Percentiles rank a stretch among this genome's conserved stretches.
Conservation (phyloP, 371 early-diverging fungal genomes). For the Chytridium lagenaria region DNA sequence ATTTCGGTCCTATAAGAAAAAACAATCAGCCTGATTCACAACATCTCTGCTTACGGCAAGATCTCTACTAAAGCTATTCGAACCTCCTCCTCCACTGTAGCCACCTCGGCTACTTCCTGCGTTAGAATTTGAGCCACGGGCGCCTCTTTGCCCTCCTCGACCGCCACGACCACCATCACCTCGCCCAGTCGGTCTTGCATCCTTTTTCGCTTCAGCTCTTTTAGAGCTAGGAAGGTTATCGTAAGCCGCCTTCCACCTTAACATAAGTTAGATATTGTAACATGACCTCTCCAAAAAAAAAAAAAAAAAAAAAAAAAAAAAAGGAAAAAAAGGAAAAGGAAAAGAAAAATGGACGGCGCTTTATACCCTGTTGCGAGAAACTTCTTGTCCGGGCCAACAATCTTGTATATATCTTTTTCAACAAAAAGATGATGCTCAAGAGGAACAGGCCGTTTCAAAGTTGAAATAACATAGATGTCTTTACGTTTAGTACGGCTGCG, state of each 20-base stretch:
- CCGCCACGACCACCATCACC: constrained; percentile 52
- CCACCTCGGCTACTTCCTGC: constrained; percentile 54
- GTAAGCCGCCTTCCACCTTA: constrained; percentile 63
- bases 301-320: too few species aligned
- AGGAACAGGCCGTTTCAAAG: constrained; percentile 96
- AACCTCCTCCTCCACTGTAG: constrained; percentile 37
- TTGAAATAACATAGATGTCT: constrained; percentile 98
- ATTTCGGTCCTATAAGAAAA: constrained; percentile 67
- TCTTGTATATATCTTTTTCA: constrained; percentile 77
- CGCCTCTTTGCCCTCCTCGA: constrained; percentile 57
- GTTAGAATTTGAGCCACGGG: constrained; percentile 49
- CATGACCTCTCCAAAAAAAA: too few species aligned
- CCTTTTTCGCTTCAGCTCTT: constrained; percentile 20
- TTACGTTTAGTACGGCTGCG: constrained; percentile 92
- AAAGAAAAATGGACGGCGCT: not conserved
- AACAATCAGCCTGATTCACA: not conserved
- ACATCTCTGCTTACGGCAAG: constrained; percentile 14
- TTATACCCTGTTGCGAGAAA: constrained; percentile 61
- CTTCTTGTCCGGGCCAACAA: constrained; percentile 77
- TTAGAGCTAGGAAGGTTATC: constrained; percentile 38
- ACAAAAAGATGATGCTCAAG: constrained; percentile 93
- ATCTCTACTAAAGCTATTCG: constrained; percentile 29
- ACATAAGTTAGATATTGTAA: too few species aligned
- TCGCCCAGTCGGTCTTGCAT: constrained; percentile 34
- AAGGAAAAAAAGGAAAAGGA: too few species aligned